phyloP scores from a whole-genome alignment of 495 filamentous ascomycete genomes.

The Staphylotrichum tortipilum region DNA sequence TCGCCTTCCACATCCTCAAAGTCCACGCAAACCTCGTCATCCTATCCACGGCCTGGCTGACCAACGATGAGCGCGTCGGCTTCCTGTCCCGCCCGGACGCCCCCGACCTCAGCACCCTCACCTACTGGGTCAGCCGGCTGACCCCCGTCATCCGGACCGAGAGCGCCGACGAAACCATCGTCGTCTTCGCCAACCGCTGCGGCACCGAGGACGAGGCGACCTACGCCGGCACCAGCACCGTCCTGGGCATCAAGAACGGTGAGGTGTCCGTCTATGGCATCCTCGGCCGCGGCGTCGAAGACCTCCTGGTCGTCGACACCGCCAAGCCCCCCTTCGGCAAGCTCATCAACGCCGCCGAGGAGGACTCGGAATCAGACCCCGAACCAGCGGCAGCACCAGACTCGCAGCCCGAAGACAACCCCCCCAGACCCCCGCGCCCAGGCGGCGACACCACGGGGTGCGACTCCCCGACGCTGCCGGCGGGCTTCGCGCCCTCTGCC shows the following conservation, averaged over 20 bases:
- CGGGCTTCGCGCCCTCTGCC: neutral
- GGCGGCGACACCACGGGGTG: no score
- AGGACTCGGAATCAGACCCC: neutral
- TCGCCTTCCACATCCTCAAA: slow-evolving; percentile 64
- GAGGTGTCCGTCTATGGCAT: slow-evolving; percentile 58
- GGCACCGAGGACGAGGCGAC: slow-evolving; percentile 59
- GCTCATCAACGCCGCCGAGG: slow-evolving; percentile 15
- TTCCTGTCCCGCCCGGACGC: slow-evolving; percentile 36
- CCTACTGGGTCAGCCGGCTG: slow-evolving; percentile 79
- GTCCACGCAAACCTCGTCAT: slow-evolving; percentile 62
- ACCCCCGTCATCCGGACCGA: slow-evolving; percentile 58
- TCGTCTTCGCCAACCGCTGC: slow-evolving; percentile 77
- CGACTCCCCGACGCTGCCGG: slow-evolving; percentile 3
- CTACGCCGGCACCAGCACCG: slow-evolving; percentile 85
- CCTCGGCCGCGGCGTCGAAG: slow-evolving; percentile 55
- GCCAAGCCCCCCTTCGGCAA: slow-evolving; percentile 22
- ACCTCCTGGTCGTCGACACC: slow-evolving; percentile 59
- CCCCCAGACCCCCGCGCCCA: neutral
- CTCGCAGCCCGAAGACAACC: neutral
- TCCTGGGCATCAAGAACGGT: slow-evolving; percentile 65
- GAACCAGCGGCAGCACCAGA: no score
- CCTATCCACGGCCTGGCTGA: slow-evolving; percentile 86
- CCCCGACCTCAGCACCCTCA: slow-evolving; percentile 72
- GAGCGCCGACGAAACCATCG: slow-evolving; percentile 54
- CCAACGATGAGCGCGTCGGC: slow-evolving; percentile 42